These are phyloP conservation scores for Galeopsis tetrahit DNA, from an alignment of 257 asterid species.

Conservation along the genomic window DNA sequence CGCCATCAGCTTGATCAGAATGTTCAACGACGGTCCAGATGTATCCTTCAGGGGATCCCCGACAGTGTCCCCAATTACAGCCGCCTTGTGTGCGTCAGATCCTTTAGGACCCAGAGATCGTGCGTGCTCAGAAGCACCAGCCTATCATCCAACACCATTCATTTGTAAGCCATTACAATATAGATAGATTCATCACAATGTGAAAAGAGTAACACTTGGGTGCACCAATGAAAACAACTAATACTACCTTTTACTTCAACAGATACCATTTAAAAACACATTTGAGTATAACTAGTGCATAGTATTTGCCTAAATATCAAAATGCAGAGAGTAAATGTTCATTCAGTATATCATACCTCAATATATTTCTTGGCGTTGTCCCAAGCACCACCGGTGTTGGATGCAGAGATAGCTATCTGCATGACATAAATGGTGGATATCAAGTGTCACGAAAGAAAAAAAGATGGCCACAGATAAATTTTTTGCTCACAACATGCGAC, in stretches of 20 bases:
- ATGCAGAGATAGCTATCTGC: conserved; percentile 58
- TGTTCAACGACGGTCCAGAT: conserved; percentile 64
- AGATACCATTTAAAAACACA: no score
- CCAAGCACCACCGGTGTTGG: conserved; percentile 58
- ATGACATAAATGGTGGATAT: neutral
- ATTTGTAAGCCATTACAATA: neutral
- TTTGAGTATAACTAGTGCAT: no score
- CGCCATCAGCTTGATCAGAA: conserved; percentile 66
- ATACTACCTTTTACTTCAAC: no score
- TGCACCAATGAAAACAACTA: no score
- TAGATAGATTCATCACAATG: neutral
- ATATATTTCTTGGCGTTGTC: conserved; percentile 55
- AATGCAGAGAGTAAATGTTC: neutral
- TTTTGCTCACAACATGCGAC: no score
- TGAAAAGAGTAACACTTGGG: neutral
- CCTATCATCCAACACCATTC: conserved; percentile 36
- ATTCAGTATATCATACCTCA: conserved; percentile 33
- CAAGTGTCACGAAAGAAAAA: neutral
- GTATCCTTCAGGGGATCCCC: conserved; percentile 72
- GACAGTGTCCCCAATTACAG: conserved; percentile 66
- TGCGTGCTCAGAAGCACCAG: conserved; percentile 65
- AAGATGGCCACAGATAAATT: no score
- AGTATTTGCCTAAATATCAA: neutral
- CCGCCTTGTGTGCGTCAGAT: conserved; percentile 65
- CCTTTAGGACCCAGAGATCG: conserved; percentile 58